Evolutionary conservation across 2,329 filamentous ascomycete genomes (phyloP), one percentile per base, ranked within the genome.

Genomic region (Magnaporthiopsis rhizophila): DNA sequence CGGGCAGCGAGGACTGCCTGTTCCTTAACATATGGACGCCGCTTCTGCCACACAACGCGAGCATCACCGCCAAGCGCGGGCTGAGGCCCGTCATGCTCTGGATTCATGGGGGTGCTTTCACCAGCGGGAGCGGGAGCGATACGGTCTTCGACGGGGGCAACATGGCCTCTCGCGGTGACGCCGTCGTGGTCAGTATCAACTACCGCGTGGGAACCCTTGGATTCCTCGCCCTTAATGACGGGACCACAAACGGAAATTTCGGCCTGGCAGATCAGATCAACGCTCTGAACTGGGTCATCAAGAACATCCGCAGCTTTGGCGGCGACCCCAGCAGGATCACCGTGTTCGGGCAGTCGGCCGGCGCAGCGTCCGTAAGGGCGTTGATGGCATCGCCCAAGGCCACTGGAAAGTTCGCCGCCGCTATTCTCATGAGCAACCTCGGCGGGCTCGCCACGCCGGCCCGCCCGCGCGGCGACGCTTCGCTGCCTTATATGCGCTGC

Each of bases 121-220:
- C 78, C 0, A 74, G 78, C 9, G 84, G 84, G 1, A 74, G 72
- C 7, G 75, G 72, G 12, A 73, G 74, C 62, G 75, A 77, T 59
- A 66, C 72, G 1, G 73, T 73, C 1, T 74, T 74, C 34, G 84
- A 87, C 66, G 82, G 83, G 26, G 81, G 81, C 3, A 84, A 84
- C 66, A 74, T 87, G 3, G 84, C 81, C 0, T 84, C 82, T 3
- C 78, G 84, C 61, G 83, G 83, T 28, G 84, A 87, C 66, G 78
- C 87, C 24, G 82, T 88, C 0, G 78, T 85, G 3, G 85, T 88
- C 9, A 72, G 75, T 26, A 83, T 86, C 74, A 87, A 87, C 73
- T 87, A 87, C 71, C 81, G 86, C 11, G 73, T 87, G 3, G 79
- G 77, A 0, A 85, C 82, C 0, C 75, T 87, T 0, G 85, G 85